Percentiles rank a stretch among this genome's conserved stretches.
Conservation (phyloP, 2,329 filamentous ascomycete species). For the Talaromyces sp. region DNA sequence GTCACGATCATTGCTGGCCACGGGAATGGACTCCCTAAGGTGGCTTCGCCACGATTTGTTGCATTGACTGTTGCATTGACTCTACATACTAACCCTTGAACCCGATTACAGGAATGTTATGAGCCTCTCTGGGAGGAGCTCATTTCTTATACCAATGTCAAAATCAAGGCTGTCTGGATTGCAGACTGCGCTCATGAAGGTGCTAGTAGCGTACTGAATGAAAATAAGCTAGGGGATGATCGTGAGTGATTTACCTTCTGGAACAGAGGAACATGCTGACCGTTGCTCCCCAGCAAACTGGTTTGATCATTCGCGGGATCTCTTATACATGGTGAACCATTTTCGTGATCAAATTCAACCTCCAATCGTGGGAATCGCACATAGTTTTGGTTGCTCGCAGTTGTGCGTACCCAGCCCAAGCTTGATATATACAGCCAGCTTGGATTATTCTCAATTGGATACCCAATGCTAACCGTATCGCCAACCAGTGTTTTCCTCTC, state of each 20-base stretch:
- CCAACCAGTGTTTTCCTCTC: not conserved
- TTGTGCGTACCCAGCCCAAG: not conserved
- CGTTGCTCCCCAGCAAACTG: slow-evolving; percentile 47
- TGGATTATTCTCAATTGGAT: not conserved
- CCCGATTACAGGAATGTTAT: too few species aligned
- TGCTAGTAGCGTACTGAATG: not conserved
- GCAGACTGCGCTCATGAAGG: not conserved
- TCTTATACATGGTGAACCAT: slow-evolving; percentile 52
- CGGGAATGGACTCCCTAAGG: too few species aligned
- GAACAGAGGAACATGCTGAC: too few species aligned
- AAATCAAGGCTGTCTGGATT: too few species aligned
- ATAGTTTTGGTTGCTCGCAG: slow-evolving; percentile 68
- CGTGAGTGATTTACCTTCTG: not conserved
- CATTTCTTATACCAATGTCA: too few species aligned
- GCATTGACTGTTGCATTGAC: too few species aligned
- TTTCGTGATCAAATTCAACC: slow-evolving; percentile 31
- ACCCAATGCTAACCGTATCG: too few species aligned
- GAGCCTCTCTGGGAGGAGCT: too few species aligned
- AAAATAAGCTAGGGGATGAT: not conserved
- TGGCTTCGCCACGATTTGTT: too few species aligned
- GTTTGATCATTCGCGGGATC: slow-evolving; percentile 72
- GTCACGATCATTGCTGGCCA: too few species aligned
- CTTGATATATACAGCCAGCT: not conserved
- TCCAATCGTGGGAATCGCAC: slow-evolving; percentile 76
- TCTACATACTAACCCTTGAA: too few species aligned